Evolutionary conservation across 495 filamentous ascomycete genomes (phyloP).

Genomic region (Podospora pseudoanserina): DNA sequence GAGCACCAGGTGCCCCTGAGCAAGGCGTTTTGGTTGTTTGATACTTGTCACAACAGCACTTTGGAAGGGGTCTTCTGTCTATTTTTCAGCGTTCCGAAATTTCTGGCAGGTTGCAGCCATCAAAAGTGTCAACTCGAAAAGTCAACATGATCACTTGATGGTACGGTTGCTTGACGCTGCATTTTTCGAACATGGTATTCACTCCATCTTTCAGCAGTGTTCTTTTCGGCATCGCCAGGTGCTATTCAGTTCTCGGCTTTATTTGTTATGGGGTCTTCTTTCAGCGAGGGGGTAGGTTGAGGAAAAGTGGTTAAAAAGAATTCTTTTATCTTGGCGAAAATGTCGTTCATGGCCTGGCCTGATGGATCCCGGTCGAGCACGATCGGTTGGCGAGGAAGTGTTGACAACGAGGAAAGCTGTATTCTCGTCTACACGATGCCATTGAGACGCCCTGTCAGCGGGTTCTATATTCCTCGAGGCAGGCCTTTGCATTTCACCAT

Average conservation of each 20-base stretch:
- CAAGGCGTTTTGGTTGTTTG: neutral
- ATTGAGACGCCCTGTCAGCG: conserved; percentile 10
- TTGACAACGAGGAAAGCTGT: conserved; percentile 19
- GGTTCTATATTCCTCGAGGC: neutral
- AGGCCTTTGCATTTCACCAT: neutral
- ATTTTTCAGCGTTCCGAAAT: neutral
- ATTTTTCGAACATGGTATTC: neutral
- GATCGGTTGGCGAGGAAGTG: conserved; percentile 28
- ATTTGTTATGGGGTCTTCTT: neutral
- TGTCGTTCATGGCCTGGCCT: conserved; percentile 1
- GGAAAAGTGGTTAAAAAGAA: neutral
- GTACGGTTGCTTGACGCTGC: neutral
- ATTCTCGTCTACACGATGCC: conserved; percentile 28
- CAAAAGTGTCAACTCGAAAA: neutral
- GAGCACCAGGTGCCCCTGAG: neutral
- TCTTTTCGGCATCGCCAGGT: neutral
- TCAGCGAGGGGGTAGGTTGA: neutral
- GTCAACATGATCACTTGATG: neutral
- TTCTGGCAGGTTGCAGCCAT: neutral
- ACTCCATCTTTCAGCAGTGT: neutral
- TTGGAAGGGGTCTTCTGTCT: neutral
- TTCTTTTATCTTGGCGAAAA: neutral
- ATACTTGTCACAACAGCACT: neutral
- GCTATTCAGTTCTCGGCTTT: neutral
- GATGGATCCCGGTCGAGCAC: neutral